Conservation (phyloP, 1,139 yeast species). For the Pneumocystis canis region DNA sequence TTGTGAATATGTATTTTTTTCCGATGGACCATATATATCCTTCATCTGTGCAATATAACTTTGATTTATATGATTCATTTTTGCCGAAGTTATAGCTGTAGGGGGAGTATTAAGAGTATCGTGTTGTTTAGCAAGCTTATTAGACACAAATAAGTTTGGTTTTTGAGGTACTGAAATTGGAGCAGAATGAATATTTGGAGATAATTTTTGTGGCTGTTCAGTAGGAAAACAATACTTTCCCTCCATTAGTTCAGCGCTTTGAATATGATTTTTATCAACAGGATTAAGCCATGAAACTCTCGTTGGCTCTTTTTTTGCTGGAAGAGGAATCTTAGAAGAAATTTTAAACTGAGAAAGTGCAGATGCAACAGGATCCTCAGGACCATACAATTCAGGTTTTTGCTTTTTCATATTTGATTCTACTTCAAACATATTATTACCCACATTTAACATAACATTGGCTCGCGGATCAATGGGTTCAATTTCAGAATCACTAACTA, state of each 20-base stretch:
- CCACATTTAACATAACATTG: conserved; percentile 20
- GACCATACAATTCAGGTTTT: background rate
- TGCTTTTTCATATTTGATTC: conserved; percentile 9
- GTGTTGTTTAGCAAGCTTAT: background rate
- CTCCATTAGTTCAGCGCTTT: background rate
- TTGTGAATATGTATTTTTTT: background rate
- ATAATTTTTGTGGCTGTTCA: background rate
- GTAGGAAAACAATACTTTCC: background rate
- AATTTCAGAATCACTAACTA: background rate
- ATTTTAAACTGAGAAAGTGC: conserved; percentile 47
- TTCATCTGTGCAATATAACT: conserved; percentile 21
- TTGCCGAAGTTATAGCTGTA: conserved; percentile 24
- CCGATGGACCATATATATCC: conserved; percentile 18
- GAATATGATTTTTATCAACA: background rate
- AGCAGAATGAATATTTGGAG: background rate
- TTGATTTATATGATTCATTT: conserved; percentile 23
- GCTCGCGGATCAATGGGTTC: conserved; percentile 12
- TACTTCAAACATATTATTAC: conserved; percentile 26
- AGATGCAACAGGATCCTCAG: conserved; percentile 38
- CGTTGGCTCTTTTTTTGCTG: conserved; percentile 1
- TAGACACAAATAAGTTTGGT: background rate
- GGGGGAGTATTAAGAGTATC: conserved; percentile 13
- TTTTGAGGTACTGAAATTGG: background rate
- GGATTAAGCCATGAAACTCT: background rate
- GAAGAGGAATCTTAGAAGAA: background rate